Evolutionary conservation across 306 rosid species (phyloP), one percentile per base, ranked within the genome.

Genomic region (Bauhinia variegata): DNA sequence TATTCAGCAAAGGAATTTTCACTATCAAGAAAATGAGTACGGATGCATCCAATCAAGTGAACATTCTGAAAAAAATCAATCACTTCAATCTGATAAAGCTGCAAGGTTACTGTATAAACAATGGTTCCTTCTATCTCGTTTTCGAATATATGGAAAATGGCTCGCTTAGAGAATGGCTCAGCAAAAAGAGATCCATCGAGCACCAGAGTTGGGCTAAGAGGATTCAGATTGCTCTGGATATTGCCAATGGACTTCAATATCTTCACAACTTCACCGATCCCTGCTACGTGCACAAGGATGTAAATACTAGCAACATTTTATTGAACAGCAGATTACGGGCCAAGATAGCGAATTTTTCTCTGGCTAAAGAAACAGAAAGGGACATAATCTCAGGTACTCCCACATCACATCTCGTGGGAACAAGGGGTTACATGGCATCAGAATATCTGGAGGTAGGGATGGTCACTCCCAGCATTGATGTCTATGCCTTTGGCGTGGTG

Each of bases 261-360:
- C 97, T 91, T 54, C 97, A 87, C 82, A 75, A 83, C 74, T 91
- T 82, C 83, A 87, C 88, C 13, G 74, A 81, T 17, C 92, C 97
- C 23, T 74, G 83, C 23, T 86, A 84, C 51, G 88, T 85, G 8
- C 95, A 87, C 73, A 87, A 67, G 73, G 77, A 71, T 54, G 68
- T 91, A n/a, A 80, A 54, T 61, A 76, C 76, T 49, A 82, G 47
- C 72, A 87, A 86, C 70, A 80, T 86, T 44, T 75, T 91, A 0
- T 78, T 85, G 3, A 80, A 78, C 85, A 68, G 37, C 38, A 51
- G 80, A 16, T 44, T 65, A n/a, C 77, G 92, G 36, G 95, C 95
- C 47, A 84, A 87, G 75, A 82, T 91, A 63, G 78, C 87, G 0
- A 84, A 91, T 65, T 87, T 87, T 13, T 47, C 84, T 31, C 87